Evolutionary conservation across 2,329 filamentous ascomycete species (phyloP), one percentile per base, ranked within the genome.

Genomic region (Epichloe sp.): DNA sequence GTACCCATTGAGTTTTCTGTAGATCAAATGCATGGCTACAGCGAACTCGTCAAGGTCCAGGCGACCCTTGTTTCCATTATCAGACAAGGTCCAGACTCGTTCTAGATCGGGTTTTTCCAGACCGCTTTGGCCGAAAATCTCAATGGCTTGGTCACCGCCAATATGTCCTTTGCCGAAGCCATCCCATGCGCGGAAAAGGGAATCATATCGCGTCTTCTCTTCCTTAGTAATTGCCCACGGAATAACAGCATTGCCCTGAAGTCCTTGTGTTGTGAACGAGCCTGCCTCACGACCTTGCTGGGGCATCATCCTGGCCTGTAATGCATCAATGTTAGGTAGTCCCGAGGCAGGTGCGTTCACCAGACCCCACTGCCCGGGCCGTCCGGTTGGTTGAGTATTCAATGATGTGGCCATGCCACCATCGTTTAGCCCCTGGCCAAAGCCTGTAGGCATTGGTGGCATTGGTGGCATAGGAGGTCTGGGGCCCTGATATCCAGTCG

Each of bases 191-290:
- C 83, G 86, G 75, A 98, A 98, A 36, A 97, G 80, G 54, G 88
- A 80, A 67, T 98, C 93, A 59, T 98, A 98, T 56, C 94, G 85
- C 54, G 86, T 91, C 75, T 98, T 98, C 68, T 98, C 93, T 56
- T 96, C 90, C 67, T 98, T 98, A 4, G 93, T 98, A 54, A 98
- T 93, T 15, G 93, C 90, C 93, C 93, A 98, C 0, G 93, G 93
- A 62, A 98, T 91, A 7, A 88, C 91, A 1, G 93, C 93, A 69
- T 95, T 97, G 49, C 93, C 93, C 56, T 88, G 83, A 10, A 98
- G 76, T 5, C 91, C 91, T 53, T 85, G 81, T 2, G 90, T 91
- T 7, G 88, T 95, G 60, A 86, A 97, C 17, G 74, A 77, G 26
- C 85, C 86, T 55, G 82, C 78, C 67, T 97, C 93, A 37, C 93